These are phyloP conservation scores for Guyanaporus albipodus DNA, from an alignment of 768 basidiomycete species.

Conservation along the genomic window DNA sequence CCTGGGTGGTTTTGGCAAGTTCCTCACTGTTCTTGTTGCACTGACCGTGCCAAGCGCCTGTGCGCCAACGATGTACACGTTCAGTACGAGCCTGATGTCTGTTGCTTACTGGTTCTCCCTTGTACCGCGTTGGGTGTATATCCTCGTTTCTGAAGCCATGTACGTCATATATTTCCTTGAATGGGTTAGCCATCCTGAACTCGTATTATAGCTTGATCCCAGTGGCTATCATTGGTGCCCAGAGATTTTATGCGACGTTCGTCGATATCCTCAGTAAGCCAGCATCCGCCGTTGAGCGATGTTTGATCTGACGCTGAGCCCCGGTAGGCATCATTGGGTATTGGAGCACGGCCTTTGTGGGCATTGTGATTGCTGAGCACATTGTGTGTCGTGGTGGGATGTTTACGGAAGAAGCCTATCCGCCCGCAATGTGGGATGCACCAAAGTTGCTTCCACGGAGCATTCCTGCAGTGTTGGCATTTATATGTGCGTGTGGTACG, in stretches of 20 bases:
- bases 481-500: constrained; percentile 36
- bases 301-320: no score
- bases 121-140: constrained; percentile 45
- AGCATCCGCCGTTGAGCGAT: accelerated
- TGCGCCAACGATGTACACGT: constrained; percentile 58
- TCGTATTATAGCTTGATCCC: constrained; percentile 38
- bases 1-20: constrained; percentile 42
- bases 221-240: constrained; percentile 45
- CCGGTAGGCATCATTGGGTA: constrained; percentile 44
- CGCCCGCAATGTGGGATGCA: constrained; percentile 35
- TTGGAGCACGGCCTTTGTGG: constrained; percentile 37
- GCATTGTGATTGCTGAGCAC: constrained; percentile 42
- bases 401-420: constrained; percentile 34
- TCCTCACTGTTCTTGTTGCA: constrained; percentile 48
- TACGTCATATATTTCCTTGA: constrained; percentile 20
- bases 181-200: neutral
- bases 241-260: constrained; percentile 42
- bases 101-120: constrained; percentile 30
- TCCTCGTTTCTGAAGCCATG: constrained; percentile 44
- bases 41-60: constrained; percentile 52
- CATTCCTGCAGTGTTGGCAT: constrained; percentile 39
- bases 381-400: constrained; percentile 37
- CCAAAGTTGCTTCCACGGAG: constrained; percentile 38
- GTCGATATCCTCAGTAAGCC: constrained; percentile 38
- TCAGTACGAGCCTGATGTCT: constrained; percentile 44